phyloP scores from a whole-genome alignment of 1,284 basidiomycete genomes.

The Ustilago xerochloae region DNA sequence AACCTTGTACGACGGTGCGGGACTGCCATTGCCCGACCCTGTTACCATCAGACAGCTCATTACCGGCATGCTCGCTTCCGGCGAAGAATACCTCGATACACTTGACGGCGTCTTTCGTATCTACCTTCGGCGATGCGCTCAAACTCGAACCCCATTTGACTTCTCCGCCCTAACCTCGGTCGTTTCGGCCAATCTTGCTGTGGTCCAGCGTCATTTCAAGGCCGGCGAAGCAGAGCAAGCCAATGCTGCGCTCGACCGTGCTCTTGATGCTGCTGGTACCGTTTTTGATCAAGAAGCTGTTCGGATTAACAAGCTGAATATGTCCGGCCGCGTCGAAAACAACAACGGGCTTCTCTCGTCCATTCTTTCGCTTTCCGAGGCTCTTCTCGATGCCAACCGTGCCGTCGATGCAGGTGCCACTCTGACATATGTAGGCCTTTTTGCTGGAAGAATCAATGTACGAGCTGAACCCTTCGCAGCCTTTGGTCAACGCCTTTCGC shows the following conservation, averaged over 20 bases:
- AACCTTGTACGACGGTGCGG: not conserved
- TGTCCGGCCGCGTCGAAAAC: not conserved
- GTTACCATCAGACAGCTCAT: slow-evolving; percentile 27
- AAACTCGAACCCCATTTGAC: not conserved
- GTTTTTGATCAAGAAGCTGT: slow-evolving; percentile 16
- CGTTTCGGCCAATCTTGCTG: slow-evolving; percentile 49
- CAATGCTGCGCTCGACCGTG: slow-evolving; percentile 35
- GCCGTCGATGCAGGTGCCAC: slow-evolving; percentile 40
- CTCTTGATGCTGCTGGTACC: slow-evolving; percentile 23
- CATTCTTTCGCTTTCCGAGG: slow-evolving; percentile 25
- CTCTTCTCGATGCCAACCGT: slow-evolving; percentile 20
- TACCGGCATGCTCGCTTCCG: slow-evolving; percentile 1
- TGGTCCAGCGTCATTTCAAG: slow-evolving; percentile 28
- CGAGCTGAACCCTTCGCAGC: not conserved
- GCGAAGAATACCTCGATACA: slow-evolving; percentile 19
- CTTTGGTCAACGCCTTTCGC: slow-evolving; percentile 14
- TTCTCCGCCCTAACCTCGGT: slow-evolving; percentile 8
- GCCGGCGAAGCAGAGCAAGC: slow-evolving; percentile 31
- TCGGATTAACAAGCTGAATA: slow-evolving; percentile 1
- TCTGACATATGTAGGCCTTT: slow-evolving; percentile 35
- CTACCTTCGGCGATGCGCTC: slow-evolving; percentile 15
- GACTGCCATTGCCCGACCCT: slow-evolving; percentile 17
- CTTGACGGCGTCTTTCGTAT: slow-evolving; percentile 25
- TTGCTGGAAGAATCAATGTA: slow-evolving; percentile 18
- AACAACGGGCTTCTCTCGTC: slow-evolving; percentile 6